These are phyloP conservation scores for Suhomyces terraborum DNA, from an alignment of 1,139 yeast genomes.

Conservation along the genomic window DNA sequence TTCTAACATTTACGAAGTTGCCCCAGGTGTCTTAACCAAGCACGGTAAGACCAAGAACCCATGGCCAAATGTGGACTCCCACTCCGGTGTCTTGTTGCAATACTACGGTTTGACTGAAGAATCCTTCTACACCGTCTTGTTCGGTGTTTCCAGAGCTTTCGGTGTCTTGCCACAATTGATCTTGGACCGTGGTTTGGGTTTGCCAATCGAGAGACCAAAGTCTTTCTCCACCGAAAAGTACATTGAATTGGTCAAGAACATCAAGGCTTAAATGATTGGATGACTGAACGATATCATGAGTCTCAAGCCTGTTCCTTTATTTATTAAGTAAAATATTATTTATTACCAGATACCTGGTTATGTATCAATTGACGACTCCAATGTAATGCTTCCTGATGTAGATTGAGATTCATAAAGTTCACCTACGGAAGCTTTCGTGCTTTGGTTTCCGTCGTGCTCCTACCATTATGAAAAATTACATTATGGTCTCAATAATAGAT, in stretches of 20 bases:
- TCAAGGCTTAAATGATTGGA: conserved; percentile 27
- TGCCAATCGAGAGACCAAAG: conserved; percentile 98
- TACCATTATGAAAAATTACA: conserved; percentile 7
- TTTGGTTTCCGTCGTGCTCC: conserved; percentile 7
- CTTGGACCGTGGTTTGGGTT: conserved; percentile 93
- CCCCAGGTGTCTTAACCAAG: conserved; percentile 91
- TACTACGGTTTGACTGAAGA: conserved; percentile 96
- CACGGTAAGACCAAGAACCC: conserved; percentile 99
- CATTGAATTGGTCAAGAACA: conserved; percentile 60
- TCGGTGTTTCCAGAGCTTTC: conserved; percentile 97
- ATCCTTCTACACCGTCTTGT: conserved; percentile 94
- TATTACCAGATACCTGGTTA: conserved; percentile 14
- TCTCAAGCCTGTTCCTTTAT: conserved; percentile 15
- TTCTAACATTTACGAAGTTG: conserved; percentile 88
- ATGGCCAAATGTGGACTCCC: conserved; percentile 98
- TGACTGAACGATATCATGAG: conserved; percentile 6
- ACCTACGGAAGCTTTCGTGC: no score
- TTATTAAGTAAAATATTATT: conserved; percentile 17
- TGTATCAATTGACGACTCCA: conserved; percentile 16
- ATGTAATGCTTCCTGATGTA: not conserved
- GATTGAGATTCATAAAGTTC: no score
- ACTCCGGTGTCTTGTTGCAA: conserved; percentile 95
- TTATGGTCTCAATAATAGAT: not conserved
- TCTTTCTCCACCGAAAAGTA: conserved; percentile 79
- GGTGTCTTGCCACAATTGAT: conserved; percentile 97